These are phyloP conservation scores for Xylaria sp. DNA, from an alignment of 2,329 filamentous ascomycete genomes.

Conservation along the genomic window DNA sequence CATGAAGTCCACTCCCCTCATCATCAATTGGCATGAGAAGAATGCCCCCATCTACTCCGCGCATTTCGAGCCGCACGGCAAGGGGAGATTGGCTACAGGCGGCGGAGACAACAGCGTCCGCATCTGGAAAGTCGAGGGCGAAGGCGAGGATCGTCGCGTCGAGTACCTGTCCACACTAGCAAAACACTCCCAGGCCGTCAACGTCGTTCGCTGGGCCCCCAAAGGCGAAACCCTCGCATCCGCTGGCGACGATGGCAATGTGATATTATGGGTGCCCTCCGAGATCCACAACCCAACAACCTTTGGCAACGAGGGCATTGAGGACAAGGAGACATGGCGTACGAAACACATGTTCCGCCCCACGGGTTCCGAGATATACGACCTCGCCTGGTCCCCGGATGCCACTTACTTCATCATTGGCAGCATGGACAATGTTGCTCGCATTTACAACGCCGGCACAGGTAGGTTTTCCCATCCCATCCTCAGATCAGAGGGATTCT, in stretches of 20 bases:
- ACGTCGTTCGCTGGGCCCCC: constrained; percentile 95
- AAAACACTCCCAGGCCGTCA: constrained; percentile 96
- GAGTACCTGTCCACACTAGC: constrained; percentile 89
- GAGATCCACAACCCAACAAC: constrained; percentile 70
- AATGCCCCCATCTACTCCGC: constrained; percentile 97
- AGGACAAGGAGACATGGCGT: constrained; percentile 96
- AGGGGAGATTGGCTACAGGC: constrained; percentile 88
- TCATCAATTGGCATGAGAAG: constrained; percentile 98
- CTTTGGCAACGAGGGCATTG: constrained; percentile 83
- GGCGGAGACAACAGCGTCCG: constrained; percentile 97
- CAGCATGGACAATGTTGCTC: constrained; percentile 98
- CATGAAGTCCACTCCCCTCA: constrained; percentile 96
- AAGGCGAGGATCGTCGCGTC: constrained; percentile 85
- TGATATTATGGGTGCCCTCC: constrained; percentile 92
- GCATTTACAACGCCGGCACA: constrained; percentile 93
- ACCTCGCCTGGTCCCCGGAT: constrained; percentile 98
- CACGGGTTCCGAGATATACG: constrained; percentile 94
- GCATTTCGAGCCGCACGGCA: constrained; percentile 92
- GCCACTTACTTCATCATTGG: constrained; percentile 95
- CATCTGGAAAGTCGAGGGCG: constrained; percentile 86
- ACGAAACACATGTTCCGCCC: constrained; percentile 98
- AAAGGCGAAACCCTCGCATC: constrained; percentile 93
- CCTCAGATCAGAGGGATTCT: neutral
- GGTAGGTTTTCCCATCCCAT: constrained; percentile 44
- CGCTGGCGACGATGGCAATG: constrained; percentile 95